Percentiles rank a stretch among this genome's conserved stretches.
These are phyloP conservation scores for Hydnum rufescens DNA, from an alignment of 768 basidiomycete species.

Conservation along the genomic window DNA sequence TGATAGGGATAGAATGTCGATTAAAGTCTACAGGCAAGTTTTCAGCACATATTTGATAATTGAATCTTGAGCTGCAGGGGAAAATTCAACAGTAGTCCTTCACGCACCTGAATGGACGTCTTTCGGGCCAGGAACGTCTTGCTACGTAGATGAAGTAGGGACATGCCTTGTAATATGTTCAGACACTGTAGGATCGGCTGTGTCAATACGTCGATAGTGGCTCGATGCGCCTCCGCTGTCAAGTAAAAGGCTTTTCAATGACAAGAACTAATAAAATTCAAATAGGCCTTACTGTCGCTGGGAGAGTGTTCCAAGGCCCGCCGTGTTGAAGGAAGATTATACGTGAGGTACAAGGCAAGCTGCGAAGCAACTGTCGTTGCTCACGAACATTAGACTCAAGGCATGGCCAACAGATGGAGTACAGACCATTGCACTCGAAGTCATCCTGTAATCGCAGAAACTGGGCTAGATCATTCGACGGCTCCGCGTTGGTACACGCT, in stretches of 20 bases:
- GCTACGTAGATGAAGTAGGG: constrained; percentile 43
- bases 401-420: neutral
- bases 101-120: constrained; percentile 43
- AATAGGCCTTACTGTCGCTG: neutral
- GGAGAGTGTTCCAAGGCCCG: neutral
- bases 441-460: constrained; percentile 55
- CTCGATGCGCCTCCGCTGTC: constrained; percentile 29
- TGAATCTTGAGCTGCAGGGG: neutral
- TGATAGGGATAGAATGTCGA: constrained; percentile 50
- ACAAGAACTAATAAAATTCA: neutral
- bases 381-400: neutral
- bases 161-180: constrained; percentile 57
- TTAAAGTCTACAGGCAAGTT: constrained; percentile 18
- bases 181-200: constrained; percentile 38
- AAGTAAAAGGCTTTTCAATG: constrained; percentile 13
- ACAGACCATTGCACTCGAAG: constrained; percentile 67
- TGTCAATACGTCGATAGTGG: constrained; percentile 20
- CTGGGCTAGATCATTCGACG: constrained; percentile 24
- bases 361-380: neutral
- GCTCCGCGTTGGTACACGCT: constrained; percentile 12
- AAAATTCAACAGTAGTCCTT: neutral
- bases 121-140: constrained; percentile 51
- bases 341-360: neutral
- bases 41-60: constrained; percentile 26
- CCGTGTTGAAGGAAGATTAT: neutral